These are phyloP conservation scores for Xylariaceae sp. DNA, from an alignment of 2,329 filamentous ascomycete genomes.

Conservation along the genomic window DNA sequence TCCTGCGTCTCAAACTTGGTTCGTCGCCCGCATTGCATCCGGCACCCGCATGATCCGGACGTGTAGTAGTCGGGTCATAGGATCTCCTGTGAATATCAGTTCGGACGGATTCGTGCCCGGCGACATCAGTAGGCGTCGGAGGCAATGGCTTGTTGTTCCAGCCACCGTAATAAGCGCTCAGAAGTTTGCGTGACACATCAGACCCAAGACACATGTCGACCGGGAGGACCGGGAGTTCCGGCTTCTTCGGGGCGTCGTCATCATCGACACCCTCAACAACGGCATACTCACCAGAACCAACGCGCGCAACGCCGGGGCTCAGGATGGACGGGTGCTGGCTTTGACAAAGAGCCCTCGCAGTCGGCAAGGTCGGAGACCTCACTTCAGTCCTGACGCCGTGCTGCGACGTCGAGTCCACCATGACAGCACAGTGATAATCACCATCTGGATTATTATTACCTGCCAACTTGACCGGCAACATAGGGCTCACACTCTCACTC, in stretches of 20 bases:
- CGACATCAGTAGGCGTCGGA: too few relatives aligned
- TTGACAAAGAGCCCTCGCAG: slow-evolving; percentile 4
- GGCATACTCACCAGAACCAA: neutral
- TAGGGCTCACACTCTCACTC: neutral
- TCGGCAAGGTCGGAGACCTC: neutral
- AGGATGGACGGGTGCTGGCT: neutral
- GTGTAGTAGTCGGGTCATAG: neutral
- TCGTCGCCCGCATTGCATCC: neutral
- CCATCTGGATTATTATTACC: neutral
- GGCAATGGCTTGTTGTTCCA: too few relatives aligned
- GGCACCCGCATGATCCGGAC: neutral
- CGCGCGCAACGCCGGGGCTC: neutral
- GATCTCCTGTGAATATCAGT: neutral
- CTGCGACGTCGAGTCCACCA: neutral
- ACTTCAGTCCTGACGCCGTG: neutral
- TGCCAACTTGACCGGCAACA: neutral
- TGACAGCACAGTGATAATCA: neutral
- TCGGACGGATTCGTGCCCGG: too few relatives aligned
- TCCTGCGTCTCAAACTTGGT: neutral
- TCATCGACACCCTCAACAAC: neutral
- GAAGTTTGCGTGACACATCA: neutral
- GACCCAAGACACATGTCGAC: neutral
- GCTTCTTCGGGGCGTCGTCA: neutral
- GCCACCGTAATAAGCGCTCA: too few relatives aligned
- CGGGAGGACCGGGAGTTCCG: neutral